Base-by-base conservation (phyloP, 1,284 basidiomycete species). In the Chalciporus sp. region DNA sequence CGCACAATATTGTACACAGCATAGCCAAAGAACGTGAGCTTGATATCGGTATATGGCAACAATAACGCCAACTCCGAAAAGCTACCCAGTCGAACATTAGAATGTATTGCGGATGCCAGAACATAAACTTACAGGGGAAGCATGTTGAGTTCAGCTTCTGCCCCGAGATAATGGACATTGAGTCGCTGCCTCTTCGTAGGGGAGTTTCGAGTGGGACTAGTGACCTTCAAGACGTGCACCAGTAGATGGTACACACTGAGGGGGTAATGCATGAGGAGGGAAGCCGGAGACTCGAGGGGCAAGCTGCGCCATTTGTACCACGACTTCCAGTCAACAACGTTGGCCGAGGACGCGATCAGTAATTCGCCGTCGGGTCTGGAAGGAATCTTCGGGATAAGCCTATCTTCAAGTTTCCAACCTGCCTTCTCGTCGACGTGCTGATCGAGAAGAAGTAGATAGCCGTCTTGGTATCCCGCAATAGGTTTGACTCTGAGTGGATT, bases 91-190 rank as follows among this genome's bases (percentile, higher is more conserved):
- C 19, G 11, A 53, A 9, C 33, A 20, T 51, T 28, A 49, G 46
- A 51, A 31, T 10, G 10, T 28, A 40, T 42, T 28, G 29, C 11
- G 48, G 39, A 17, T 20, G 12, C 1, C 3, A n/a, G 19, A 0
- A 23, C 19, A 45, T 28, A 27, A 14, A 69, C 76, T 39, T 48
- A 76, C 76, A 76, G 43, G 27, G 76, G 76, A 20, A 78, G 58
- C 61, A 72, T 76, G 49, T 77, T 78, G 39, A 76, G 67, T 53
- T 77, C 76, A n/a, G 69, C 67, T 58, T 76, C 75, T 7, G 68
- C 63, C 11, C 74, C 75, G 7, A 77, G 58, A 29, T 73, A 67
- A 45, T 77, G 74, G 5, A 77, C 29, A 39, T 59, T 43, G 23
- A 76, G 62, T 16, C 58, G 52, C 20, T 70, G 61, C 42, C 72